Percentiles rank a stretch among this genome's conserved stretches.
Evolutionary conservation across 2,329 filamentous ascomycete genomes (phyloP).

Genomic region (Ceratocystis harringtonii): DNA sequence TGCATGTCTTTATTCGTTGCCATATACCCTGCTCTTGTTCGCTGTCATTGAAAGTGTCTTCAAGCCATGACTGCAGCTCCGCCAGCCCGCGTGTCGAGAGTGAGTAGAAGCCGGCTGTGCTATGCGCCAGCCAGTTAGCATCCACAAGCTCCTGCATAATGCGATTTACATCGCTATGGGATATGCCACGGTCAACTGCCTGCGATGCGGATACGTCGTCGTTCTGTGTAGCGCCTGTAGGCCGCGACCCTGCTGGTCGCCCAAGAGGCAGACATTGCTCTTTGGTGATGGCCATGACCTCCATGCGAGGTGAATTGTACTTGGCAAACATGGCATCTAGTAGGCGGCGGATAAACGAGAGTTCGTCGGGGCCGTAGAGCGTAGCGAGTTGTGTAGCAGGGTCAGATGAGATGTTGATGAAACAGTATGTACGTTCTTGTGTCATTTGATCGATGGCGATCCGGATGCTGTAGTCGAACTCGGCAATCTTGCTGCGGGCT

Average conservation of each 20-base stretch:
- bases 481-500: slow-evolving; percentile 57
- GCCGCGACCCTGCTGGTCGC: slow-evolving; percentile 29
- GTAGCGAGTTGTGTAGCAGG: slow-evolving; percentile 77
- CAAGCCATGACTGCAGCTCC: slow-evolving; percentile 70
- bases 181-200: slow-evolving; percentile 43
- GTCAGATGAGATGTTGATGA: slow-evolving; percentile 82
- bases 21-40: slow-evolving; percentile 44
- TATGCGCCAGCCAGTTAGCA: slow-evolving; percentile 76
- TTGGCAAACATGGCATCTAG: slow-evolving; percentile 86
- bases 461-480: slow-evolving; percentile 79
- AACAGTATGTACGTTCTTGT: slow-evolving; percentile 55
- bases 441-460: slow-evolving; percentile 53
- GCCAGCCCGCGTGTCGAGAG: slow-evolving; percentile 65
- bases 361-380: slow-evolving; percentile 63
- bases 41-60: slow-evolving; percentile 77
- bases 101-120: slow-evolving; percentile 54
- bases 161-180: slow-evolving; percentile 60
- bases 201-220: slow-evolving; percentile 25
- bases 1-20: slow-evolving; percentile 71
- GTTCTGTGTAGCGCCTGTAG: slow-evolving; percentile 21
- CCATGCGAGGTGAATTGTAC: slow-evolving; percentile 63
- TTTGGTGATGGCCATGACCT: slow-evolving; percentile 67
- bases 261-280: slow-evolving; percentile 65
- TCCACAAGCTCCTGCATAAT: slow-evolving; percentile 55
- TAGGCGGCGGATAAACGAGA: slow-evolving; percentile 74